Percentiles rank a stretch among this genome's conserved stretches.
Evolutionary conservation across 306 rosid genomes (phyloP).

Genomic region (Gillenia trifoliata): DNA sequence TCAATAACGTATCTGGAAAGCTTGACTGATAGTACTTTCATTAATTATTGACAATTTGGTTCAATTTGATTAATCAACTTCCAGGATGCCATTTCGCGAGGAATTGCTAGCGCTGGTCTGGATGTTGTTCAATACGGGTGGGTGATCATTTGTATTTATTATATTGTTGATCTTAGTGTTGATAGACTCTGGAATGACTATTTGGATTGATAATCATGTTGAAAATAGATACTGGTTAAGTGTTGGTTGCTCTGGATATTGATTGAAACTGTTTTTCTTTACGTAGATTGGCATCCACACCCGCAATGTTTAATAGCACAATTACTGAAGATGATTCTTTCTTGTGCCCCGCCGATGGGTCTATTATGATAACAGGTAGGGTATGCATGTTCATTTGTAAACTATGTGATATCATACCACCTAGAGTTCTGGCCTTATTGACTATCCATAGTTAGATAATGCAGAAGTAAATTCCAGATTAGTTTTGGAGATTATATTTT

Average conservation of each 20-base stretch:
- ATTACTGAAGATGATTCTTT: constrained; percentile 54
- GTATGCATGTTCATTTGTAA: constrained; percentile 7
- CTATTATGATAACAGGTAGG: constrained; percentile 94
- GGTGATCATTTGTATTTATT: constrained; percentile 23
- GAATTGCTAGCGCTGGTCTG: constrained; percentile 69
- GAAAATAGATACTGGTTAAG: not conserved
- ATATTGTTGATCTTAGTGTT: constrained; percentile 1
- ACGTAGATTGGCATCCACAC: constrained; percentile 88
- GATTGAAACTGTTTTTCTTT: constrained; percentile 1
- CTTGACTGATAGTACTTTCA: not conserved
- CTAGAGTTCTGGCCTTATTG: not conserved
- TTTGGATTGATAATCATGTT: constrained; percentile 10
- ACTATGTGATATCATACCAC: constrained; percentile 10
- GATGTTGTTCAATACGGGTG: constrained; percentile 94
- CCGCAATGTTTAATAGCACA: constrained; percentile 96
- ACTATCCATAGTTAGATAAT: not conserved
- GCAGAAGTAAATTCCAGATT: not conserved
- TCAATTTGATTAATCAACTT: constrained; percentile 28
- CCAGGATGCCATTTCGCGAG: constrained; percentile 85
- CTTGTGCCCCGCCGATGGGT: constrained; percentile 79
- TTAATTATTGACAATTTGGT: constrained; percentile 23
- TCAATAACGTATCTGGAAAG: not conserved
- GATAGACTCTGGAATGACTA: not conserved
- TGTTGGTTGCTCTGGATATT: not conserved
- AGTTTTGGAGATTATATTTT: not conserved